Conservation (phyloP, 257 asterid species). For the Fraxinus americana region DNA sequence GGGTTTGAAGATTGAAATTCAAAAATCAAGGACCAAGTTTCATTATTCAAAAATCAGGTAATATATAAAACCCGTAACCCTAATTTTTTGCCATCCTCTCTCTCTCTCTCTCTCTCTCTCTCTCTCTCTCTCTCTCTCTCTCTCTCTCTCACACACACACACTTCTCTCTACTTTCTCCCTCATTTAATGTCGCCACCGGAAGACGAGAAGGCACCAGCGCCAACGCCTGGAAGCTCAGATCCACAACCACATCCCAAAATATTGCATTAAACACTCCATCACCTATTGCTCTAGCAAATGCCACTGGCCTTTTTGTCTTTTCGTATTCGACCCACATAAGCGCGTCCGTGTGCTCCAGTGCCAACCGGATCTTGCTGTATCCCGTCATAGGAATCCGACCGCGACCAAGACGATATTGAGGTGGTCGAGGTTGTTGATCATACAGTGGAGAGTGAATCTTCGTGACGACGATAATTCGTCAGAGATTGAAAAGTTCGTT, state of each 20-base stretch:
- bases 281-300: slow-evolving; percentile 95
- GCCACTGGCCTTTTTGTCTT: slow-evolving; percentile 76
- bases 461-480: slow-evolving; percentile 58
- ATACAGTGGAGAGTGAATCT: slow-evolving; percentile 82
- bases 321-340: slow-evolving; percentile 79
- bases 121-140: too few relatives aligned
- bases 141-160: too few relatives aligned
- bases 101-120: too few relatives aligned
- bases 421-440: slow-evolving; percentile 59
- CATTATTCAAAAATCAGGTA: too few relatives aligned
- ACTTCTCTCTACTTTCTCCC: too few relatives aligned
- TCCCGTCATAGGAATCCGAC: slow-evolving; percentile 92
- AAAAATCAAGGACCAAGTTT: too few relatives aligned
- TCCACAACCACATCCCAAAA: slow-evolving; percentile 99
- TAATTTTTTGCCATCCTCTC: too few relatives aligned
- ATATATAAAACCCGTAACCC: too few relatives aligned
- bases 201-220: too few relatives aligned
- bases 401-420: slow-evolving; percentile 74
- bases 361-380: slow-evolving; percentile 72
- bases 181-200: too few relatives aligned
- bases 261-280: slow-evolving; percentile 86
- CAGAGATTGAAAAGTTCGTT: slow-evolving; percentile 49
- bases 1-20: too few relatives aligned
- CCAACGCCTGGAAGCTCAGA: slow-evolving; percentile 69
- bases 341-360: slow-evolving; percentile 76